Percentiles rank a stretch among this genome's conserved stretches.
Evolutionary conservation across 257 asterid genomes (phyloP).

Genomic region (Misopates orontium): DNA sequence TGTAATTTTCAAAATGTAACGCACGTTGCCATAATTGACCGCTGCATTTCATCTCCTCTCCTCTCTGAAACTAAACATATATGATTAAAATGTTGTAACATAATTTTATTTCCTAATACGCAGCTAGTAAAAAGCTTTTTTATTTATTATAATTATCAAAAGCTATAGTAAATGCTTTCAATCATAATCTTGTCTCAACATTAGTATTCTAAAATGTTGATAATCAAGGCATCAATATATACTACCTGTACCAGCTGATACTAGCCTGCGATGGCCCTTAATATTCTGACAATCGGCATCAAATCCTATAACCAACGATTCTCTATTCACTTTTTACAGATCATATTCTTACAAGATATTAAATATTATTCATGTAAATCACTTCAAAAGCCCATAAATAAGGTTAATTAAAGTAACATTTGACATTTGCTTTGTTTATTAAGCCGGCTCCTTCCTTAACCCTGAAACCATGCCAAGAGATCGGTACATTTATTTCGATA

Average conservation of each 20-base stretch:
- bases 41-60: too few species aligned
- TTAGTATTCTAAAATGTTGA: slow-evolving; percentile 15
- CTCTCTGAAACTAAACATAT: too few species aligned
- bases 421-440: slow-evolving; percentile 14
- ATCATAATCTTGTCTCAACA: neutral
- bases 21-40: too few species aligned
- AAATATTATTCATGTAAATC: neutral
- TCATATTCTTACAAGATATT: slow-evolving; percentile 25
- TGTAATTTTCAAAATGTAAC: too few species aligned
- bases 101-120: too few species aligned
- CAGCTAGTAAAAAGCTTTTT: too few species aligned
- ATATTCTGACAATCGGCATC: slow-evolving; percentile 31
- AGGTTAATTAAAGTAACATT: slow-evolving; percentile 20
- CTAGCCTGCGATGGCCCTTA: slow-evolving; percentile 22
- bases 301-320: slow-evolving; percentile 20
- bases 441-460: slow-evolving; percentile 29
- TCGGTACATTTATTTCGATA: slow-evolving; percentile 5
- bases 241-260: slow-evolving; percentile 30
- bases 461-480: slow-evolving; percentile 47
- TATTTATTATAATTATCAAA: too few species aligned
- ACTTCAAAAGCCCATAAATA: neutral
- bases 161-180: too few species aligned
- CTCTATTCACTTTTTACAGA: slow-evolving; percentile 18
- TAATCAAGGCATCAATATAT: slow-evolving; percentile 24
- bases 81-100: too few species aligned